phyloP scores from a whole-genome alignment of 306 rosid species.

The Quercus bicolor region DNA sequence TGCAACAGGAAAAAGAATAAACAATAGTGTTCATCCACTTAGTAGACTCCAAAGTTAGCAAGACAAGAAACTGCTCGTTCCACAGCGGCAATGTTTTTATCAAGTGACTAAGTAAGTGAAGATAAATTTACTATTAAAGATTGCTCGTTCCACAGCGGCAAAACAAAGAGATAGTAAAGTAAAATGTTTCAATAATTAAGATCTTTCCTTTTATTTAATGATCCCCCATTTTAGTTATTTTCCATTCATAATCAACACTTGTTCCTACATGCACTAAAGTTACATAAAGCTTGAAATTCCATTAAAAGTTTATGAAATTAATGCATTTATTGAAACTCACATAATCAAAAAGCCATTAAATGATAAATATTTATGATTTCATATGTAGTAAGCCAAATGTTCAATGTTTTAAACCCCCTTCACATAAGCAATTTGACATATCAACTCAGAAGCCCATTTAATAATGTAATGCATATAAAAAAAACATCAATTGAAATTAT shows the following conservation, averaged over 20 bases:
- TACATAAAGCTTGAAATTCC: not conserved
- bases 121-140: not conserved
- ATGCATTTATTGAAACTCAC: too few relatives aligned
- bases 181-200: not conserved
- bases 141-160: not conserved
- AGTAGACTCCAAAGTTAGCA: not conserved
- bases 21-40: not conserved
- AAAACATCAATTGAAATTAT: not conserved
- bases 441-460: not conserved
- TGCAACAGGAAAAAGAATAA: not conserved
- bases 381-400: not conserved
- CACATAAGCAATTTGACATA: not conserved
- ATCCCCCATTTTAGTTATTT: not conserved
- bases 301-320: not conserved
- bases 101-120: not conserved
- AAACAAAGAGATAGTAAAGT: not conserved
- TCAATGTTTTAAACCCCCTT: not conserved
- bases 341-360: too few relatives aligned
- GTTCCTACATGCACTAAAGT: not conserved
- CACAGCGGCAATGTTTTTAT: not conserved
- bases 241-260: not conserved
- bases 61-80: not conserved
- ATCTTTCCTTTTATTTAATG: not conserved
- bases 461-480: constrained; percentile 2
- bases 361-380: not conserved